Conservation (phyloP, 2,329 filamentous ascomycete genomes). For the Sporothrix pallida region DNA sequence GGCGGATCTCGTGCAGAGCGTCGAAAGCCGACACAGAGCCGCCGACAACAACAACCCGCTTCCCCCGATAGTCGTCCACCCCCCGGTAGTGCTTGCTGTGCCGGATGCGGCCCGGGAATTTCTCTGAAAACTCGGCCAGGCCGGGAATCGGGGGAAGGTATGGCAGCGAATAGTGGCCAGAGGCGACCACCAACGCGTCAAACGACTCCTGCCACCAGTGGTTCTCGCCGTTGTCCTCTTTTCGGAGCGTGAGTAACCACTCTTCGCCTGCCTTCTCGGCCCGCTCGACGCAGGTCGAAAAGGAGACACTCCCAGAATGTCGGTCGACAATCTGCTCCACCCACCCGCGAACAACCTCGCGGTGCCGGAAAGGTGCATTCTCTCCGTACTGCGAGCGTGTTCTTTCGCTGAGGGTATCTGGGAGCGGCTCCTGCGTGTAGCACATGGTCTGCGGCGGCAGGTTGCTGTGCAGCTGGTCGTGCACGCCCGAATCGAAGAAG, state of each 20-base stretch:
- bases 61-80: constrained; percentile 52
- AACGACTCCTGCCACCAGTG: constrained; percentile 67
- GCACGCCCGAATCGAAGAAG: constrained; percentile 24
- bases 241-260: constrained; percentile 58
- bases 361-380: constrained; percentile 66
- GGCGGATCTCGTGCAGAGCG: constrained; percentile 41
- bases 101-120: constrained; percentile 54
- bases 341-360: constrained; percentile 61
- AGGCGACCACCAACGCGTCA: constrained; percentile 70
- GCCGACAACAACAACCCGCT: constrained; percentile 69
- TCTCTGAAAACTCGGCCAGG: constrained; percentile 52
- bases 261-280: constrained; percentile 55
- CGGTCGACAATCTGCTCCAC: constrained; percentile 55
- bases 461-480: constrained; percentile 59
- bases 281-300: constrained; percentile 66
- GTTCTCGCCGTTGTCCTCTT: constrained; percentile 41
- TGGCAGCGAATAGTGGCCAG: constrained; percentile 70
- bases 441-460: constrained; percentile 65
- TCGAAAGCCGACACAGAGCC: constrained; percentile 68
- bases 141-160: constrained; percentile 56
- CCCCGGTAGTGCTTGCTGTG: constrained; percentile 63
- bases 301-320: constrained; percentile 41
- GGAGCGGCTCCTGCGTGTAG: constrained; percentile 47
- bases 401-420: constrained; percentile 23
- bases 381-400: constrained; percentile 57